Conservation (phyloP, 208 protist genomes). For the Wallacemonas sp. region DNA sequence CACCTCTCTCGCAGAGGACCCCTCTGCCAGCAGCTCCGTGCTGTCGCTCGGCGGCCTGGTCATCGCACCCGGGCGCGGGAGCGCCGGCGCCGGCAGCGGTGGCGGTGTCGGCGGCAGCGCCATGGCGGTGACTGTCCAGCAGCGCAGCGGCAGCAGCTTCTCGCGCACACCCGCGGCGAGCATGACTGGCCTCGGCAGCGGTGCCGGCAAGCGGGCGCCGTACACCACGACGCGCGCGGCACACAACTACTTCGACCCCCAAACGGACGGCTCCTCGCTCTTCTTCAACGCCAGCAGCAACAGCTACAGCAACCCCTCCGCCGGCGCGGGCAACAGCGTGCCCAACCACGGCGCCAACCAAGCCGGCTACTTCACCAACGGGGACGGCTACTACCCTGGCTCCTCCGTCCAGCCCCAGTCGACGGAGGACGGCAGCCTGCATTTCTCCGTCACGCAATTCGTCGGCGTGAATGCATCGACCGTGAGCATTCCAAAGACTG, state of each 20-base stretch:
- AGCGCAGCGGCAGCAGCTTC: slow-evolving; percentile 16
- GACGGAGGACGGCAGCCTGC: slow-evolving; percentile 32
- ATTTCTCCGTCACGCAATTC: slow-evolving; percentile 36
- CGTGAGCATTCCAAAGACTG: slow-evolving; percentile 21
- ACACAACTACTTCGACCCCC: slow-evolving; percentile 4
- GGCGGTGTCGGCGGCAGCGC: slow-evolving; percentile 17
- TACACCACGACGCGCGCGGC: neutral
- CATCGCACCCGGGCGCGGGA: neutral
- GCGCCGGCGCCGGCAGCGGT: slow-evolving; percentile 18
- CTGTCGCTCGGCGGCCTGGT: slow-evolving; percentile 6
- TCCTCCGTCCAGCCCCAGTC: neutral
- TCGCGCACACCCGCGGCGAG: slow-evolving; percentile 16
- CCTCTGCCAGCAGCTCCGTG: neutral
- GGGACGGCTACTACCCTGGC: slow-evolving; percentile 8
- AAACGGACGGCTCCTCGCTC: slow-evolving; percentile 1
- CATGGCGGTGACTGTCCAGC: slow-evolving; percentile 30
- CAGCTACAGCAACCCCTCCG: slow-evolving; percentile 12
- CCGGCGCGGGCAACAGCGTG: neutral
- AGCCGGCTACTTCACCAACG: neutral
- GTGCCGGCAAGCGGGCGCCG: neutral
- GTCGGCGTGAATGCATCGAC: slow-evolving; percentile 36
- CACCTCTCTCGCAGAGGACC: slow-evolving; percentile 37
- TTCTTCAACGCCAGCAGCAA: slow-evolving; percentile 15
- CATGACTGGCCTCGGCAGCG: slow-evolving; percentile 10
- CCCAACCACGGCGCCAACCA: slow-evolving; percentile 8